Conservation (phyloP, 1,284 basidiomycete species). For the Sporisorium scitamineum region DNA sequence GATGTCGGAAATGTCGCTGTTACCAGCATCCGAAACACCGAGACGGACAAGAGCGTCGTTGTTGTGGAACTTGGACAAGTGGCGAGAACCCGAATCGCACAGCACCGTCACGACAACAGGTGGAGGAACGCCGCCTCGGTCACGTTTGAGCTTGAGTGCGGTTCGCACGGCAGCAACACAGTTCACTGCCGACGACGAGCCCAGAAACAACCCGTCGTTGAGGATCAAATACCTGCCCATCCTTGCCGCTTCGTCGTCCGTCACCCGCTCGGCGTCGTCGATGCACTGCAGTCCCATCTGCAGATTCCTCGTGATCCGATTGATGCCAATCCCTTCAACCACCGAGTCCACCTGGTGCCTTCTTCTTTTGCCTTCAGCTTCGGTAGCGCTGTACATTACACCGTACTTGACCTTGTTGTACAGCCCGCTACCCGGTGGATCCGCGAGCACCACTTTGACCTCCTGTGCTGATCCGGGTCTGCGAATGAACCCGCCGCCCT, state of each 20-base stretch:
- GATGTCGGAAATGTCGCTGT: slow-evolving; percentile 63
- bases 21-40: slow-evolving; percentile 45
- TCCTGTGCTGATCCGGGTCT: slow-evolving; percentile 29
- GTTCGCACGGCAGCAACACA: slow-evolving; percentile 82
- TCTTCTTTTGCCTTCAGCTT: slow-evolving; percentile 93
- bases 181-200: slow-evolving; percentile 96
- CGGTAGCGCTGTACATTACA: slow-evolving; percentile 91
- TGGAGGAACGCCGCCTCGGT: slow-evolving; percentile 32
- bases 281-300: slow-evolving; percentile 61
- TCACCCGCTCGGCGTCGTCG: slow-evolving; percentile 62
- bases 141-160: slow-evolving; percentile 58
- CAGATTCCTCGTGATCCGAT: slow-evolving; percentile 64
- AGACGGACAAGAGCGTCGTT: slow-evolving; percentile 52
- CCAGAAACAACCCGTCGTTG: slow-evolving; percentile 89
- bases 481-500: slow-evolving; percentile 21
- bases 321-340: slow-evolving; percentile 77
- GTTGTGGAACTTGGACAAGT: slow-evolving; percentile 67
- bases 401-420: slow-evolving; percentile 84
- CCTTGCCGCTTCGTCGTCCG: slow-evolving; percentile 64
- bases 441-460: slow-evolving; percentile 76
- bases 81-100: slow-evolving; percentile 65
- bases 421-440: slow-evolving; percentile 93
- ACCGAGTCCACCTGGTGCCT: slow-evolving; percentile 77
- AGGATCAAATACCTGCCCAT: slow-evolving; percentile 64
- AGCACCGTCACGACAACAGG: slow-evolving; percentile 66